Evolutionary conservation across 2,329 filamentous ascomycete species (phyloP).

Genomic region (Ophiocordyceps australis): DNA sequence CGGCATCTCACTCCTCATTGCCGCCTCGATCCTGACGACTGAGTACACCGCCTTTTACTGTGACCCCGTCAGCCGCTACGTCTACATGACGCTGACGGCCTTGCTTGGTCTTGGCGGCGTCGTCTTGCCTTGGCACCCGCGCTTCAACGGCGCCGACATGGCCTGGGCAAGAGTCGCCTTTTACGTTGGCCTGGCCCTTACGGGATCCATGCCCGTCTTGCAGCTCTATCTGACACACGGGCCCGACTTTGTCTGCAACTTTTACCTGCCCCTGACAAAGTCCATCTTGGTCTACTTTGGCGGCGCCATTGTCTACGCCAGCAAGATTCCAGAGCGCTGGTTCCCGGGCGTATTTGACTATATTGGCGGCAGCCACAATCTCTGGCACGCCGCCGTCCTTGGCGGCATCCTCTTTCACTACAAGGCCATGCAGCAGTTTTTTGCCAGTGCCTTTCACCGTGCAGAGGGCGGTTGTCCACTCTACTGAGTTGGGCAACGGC

Average conservation of each 20-base stretch:
- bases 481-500: no score
- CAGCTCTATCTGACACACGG: constrained; percentile 71
- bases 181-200: constrained; percentile 72
- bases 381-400: constrained; percentile 91
- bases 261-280: constrained; percentile 77
- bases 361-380: constrained; percentile 84
- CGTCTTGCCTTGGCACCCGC: constrained; percentile 88
- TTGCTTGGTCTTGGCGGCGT: constrained; percentile 71
- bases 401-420: constrained; percentile 98
- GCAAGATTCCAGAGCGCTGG: constrained; percentile 86
- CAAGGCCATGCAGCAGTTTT: constrained; percentile 88
- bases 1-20: constrained; percentile 85
- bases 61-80: constrained; percentile 71
- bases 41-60: constrained; percentile 99
- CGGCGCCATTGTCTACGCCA: constrained; percentile 77
- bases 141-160: constrained; percentile 85
- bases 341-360: constrained; percentile 90
- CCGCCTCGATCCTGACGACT: constrained; percentile 91
- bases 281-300: constrained; percentile 71
- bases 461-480: constrained; percentile 41
- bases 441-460: constrained; percentile 55
- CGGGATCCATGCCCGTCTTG: constrained; percentile 74
- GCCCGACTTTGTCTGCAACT: constrained; percentile 63
- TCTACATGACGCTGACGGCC: constrained; percentile 71
- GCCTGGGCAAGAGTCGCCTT: constrained; percentile 85